Evolutionary conservation across 345 rosid genomes (phyloP), one percentile per base, ranked within the genome.

Genomic region (Aurinia saxatilis): DNA sequence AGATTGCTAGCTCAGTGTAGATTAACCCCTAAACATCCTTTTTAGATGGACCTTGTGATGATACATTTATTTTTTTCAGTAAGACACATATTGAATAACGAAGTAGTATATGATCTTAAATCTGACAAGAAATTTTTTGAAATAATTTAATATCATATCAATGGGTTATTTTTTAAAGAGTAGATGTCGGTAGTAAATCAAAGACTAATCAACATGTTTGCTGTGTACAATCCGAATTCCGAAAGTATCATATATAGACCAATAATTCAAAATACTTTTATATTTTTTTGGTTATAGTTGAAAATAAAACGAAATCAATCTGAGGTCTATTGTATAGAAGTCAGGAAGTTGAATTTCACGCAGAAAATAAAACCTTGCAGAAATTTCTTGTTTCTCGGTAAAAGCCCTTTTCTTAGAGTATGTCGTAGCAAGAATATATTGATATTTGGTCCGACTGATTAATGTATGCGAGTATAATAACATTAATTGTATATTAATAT

Each of bases 371-470:
- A 65, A 35, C 27, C 53, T 19, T 34, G 69, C 27, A 30, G 21
- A 7, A 13, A 21, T 21, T 21, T n/a, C 11, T 40, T 3, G 29
- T 14, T 36, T 21, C 25, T 21, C 25, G n/a, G n/a, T 21, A 3
- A 27, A 27, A 2, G 30, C 30, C 30, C 5, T 27, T 55, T 55
- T 55, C 55, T n/a, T 8, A 46, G 62, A 39, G 48, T 49, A 29
- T 57, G 34, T 54, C 38, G 15, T 47, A 11, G 10, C 17, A 36
- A 16, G 57, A 48, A 57, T 56, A 66, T 66, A 40, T 66, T 27
- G 64, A 66, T 66, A 57, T 18, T 13, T 67, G 71, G 42, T 57
- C 57, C 41, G 16, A 57, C 14, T 47, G 29, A 4, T 25, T 56
- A 66, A 57, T 56, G 23, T 14, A 47, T 46, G 12, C n/a, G 31